phyloP scores from a whole-genome alignment of 257 asterid species.

The Perilla frutescens region DNA sequence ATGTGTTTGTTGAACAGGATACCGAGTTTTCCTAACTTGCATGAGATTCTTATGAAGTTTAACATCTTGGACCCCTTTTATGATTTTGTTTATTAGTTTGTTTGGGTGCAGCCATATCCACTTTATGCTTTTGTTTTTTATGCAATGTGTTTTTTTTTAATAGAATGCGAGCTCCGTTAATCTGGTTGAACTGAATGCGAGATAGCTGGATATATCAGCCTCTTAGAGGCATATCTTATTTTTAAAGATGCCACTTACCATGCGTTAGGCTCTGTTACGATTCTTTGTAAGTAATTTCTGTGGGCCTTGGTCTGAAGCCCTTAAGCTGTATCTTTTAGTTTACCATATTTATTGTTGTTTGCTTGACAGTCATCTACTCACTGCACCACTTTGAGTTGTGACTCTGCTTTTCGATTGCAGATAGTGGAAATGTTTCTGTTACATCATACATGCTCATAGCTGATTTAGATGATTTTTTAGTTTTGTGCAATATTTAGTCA shows the following conservation, averaged over 20 bases:
- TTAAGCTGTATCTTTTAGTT: neutral
- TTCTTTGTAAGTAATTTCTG: neutral
- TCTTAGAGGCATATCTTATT: neutral
- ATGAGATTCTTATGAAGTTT: slow-evolving; percentile 12
- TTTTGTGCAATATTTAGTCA: neutral
- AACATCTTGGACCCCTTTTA: neutral
- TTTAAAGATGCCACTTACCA: slow-evolving; percentile 16
- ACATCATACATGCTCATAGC: neutral
- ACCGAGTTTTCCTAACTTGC: neutral
- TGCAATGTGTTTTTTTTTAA: neutral
- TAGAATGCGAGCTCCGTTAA: neutral
- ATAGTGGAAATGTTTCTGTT: neutral
- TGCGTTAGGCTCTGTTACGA: neutral
- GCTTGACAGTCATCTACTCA: neutral
- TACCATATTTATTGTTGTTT: neutral
- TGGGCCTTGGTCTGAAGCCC: neutral
- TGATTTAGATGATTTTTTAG: neutral
- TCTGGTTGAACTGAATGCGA: neutral
- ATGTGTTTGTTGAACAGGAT: slow-evolving; percentile 5
- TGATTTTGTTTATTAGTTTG: neutral
- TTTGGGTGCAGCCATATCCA: neutral
- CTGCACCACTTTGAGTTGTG: neutral
- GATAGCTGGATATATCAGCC: neutral
- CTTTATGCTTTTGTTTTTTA: neutral
- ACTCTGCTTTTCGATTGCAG: neutral